Percentiles rank a stretch among this genome's conserved stretches.
These are phyloP conservation scores for Phaseolus coccineus DNA, from an alignment of 331 rosid genomes.

Conservation along the genomic window DNA sequence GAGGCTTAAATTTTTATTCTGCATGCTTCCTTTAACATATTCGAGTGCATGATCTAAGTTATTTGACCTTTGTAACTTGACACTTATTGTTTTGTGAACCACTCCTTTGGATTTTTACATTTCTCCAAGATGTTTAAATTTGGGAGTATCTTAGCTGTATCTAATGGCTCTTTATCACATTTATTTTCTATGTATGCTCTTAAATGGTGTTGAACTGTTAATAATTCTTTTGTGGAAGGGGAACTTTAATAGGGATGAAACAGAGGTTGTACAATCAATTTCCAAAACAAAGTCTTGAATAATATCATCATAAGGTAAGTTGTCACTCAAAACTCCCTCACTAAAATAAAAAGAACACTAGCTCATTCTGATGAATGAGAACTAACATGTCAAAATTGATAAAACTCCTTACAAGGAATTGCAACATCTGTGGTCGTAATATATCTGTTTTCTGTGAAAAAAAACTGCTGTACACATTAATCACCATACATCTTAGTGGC, in stretches of 20 bases:
- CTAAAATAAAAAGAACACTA: not conserved
- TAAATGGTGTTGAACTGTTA: constrained; percentile 8
- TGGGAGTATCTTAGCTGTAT: not conserved
- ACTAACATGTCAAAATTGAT: constrained; percentile 17
- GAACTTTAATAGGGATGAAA: constrained; percentile 7
- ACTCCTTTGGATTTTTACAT: not conserved
- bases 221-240: constrained; percentile 14
- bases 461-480: not conserved
- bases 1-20: not conserved
- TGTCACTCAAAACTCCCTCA: constrained; percentile 3
- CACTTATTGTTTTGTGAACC: not conserved
- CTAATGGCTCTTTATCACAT: constrained; percentile 9
- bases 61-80: not conserved
- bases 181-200: constrained; percentile 4
- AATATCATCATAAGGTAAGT: not conserved
- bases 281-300: not conserved
- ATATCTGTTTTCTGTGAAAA: not conserved
- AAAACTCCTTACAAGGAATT: not conserved
- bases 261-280: constrained; percentile 1
- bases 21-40: not conserved
- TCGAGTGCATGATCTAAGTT: constrained; percentile 8
- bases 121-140: not conserved
- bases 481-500: not conserved
- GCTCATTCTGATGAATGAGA: not conserved
- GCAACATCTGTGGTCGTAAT: not conserved